A percentile compares a stretch with the other conserved stretches of the same genome.
These are phyloP conservation scores for Mixia osmundae DNA, from an alignment of 1,284 basidiomycete genomes.

Conservation along the genomic window DNA sequence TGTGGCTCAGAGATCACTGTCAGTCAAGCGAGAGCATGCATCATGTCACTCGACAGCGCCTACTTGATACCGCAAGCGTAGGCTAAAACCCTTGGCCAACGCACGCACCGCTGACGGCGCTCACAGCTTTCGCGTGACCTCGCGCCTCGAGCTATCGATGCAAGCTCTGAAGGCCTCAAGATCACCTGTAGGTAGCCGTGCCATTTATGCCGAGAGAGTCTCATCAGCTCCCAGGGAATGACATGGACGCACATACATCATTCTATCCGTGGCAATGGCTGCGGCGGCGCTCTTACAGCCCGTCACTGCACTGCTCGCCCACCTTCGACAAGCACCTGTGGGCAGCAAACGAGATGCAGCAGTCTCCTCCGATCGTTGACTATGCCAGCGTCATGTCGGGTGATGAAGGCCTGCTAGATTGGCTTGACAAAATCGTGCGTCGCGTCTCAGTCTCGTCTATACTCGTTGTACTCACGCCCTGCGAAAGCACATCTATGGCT, in stretches of 20 bases:
- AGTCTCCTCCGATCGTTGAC: constrained; percentile 47
- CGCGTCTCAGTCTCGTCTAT: too few species aligned
- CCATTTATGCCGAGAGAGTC: too few species aligned
- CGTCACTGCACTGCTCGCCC: constrained; percentile 21
- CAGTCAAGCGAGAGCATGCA: constrained; percentile 73
- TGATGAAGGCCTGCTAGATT: constrained; percentile 47
- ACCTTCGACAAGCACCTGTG: constrained; percentile 25
- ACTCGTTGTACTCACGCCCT: too few species aligned
- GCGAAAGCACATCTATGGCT: constrained; percentile 69
- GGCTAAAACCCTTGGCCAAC: background rate
- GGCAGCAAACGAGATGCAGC: constrained; percentile 44
- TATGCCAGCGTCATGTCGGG: constrained; percentile 54
- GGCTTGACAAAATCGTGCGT: constrained; percentile 59
- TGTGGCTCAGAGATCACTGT: constrained; percentile 66
- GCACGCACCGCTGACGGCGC: background rate
- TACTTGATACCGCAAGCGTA: constrained; percentile 67
- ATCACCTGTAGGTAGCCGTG: too few species aligned
- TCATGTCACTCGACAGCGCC: constrained; percentile 62
- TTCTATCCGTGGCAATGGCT: constrained; percentile 75
- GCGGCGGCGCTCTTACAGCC: constrained; percentile 46
- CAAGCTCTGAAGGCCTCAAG: constrained; percentile 40
- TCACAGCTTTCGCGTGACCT: constrained; percentile 49
- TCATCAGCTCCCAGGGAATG: too few species aligned
- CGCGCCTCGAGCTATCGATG: constrained; percentile 35
- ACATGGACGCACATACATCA: constrained; percentile 36